Evolutionary conservation across 768 basidiomycete genomes (phyloP), one percentile per base, ranked within the genome.

Genomic region (Termitomyces sp.): DNA sequence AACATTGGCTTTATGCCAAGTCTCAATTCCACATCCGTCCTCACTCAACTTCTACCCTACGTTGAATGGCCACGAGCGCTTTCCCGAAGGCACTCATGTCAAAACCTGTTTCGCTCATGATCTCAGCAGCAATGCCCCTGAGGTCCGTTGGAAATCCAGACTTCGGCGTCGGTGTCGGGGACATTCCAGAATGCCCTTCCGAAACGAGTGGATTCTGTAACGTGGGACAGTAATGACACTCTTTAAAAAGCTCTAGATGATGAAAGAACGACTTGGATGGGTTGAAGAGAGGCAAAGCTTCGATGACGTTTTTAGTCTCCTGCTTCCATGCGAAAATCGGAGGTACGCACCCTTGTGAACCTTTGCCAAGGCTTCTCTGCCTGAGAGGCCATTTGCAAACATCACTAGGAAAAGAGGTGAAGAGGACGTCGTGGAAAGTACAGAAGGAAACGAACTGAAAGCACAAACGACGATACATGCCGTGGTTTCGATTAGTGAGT

Each of bases 231-330:
- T 67, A 73, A 8, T 68, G 65, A 62, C 78, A 81, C 1, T 74
- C 73, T 20, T 72, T 68, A 56, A 81, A 83, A 16, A 79, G 45
- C 50, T 81, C 75, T 4, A 85, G 73, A 49, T 79, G 76, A 3
- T 72, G 75, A 20, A 68, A 75, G 65, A 85, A 82, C 50, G 70
- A 69, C 29, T 66, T 60, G 0, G 82, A 81, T 15, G 77, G 73
- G 58, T 79, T 77, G 67, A 83, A 85, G 3, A 85, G 71, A 5
- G 84, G 83, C 9, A 85, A 72, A 9, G 74, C 83, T 81, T 55
- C 13, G 44, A 8, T 22, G 5, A 37, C 9, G 26, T 36, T 24
- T 18, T 31, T 16, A 31, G 16, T 3, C 12, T 39, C n/a, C 41
- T 34, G 20, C 20, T 24, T 31, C 12, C 24, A 29, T n/a, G 22